Base-by-base conservation (phyloP, 495 filamentous ascomycete species). In the Aspergillus haitiensis region DNA sequence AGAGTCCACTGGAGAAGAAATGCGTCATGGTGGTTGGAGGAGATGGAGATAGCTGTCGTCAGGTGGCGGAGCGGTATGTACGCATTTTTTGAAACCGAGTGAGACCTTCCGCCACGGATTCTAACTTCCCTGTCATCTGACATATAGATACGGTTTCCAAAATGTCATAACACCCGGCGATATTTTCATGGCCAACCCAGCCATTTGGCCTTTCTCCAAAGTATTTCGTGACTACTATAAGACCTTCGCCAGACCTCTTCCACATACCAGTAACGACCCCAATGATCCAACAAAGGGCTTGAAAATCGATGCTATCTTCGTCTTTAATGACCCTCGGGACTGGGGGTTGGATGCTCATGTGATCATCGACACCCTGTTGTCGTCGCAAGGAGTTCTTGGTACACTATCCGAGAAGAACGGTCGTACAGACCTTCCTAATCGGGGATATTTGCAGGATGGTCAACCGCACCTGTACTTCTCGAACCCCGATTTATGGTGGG, bases 401-500 rank as follows among this genome's bases (percentile, higher is more conserved):
- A 97, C 93, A 0, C 78, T 86, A 52, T 90, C 89, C 5, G 70
- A 80, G 13, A 80, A 79, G 63, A 87, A 85, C 62, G 78, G 78
- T 45, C 67, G 78, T 49, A 33, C 70, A 0, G 60, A 78, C 13
- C 80, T 90, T 2, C 86, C 87, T n/a, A 89, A 90, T 68, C 76
- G 78, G 48, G 90, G 87, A 31, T 94, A 85, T 78, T 88, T 89
- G 64, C 81, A 84, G 64, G 88, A 94, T 69, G 82, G 81, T 4
- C 94, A 96, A 71, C 89, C 94, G 0, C 78, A 76, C 31, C 73
- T 98, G 0, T 97, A 86, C 76, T 96, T 96, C 77, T 87, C 83
- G 5, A 98, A 98, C 71, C 88, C 90, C 1, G 94, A 99, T 73
- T 75, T 98, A 16, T 81, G 89, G 70, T 99, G 92, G 93, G 87